phyloP scores from a whole-genome alignment of 1,139 yeast genomes.

The Geotrichum candidum region DNA sequence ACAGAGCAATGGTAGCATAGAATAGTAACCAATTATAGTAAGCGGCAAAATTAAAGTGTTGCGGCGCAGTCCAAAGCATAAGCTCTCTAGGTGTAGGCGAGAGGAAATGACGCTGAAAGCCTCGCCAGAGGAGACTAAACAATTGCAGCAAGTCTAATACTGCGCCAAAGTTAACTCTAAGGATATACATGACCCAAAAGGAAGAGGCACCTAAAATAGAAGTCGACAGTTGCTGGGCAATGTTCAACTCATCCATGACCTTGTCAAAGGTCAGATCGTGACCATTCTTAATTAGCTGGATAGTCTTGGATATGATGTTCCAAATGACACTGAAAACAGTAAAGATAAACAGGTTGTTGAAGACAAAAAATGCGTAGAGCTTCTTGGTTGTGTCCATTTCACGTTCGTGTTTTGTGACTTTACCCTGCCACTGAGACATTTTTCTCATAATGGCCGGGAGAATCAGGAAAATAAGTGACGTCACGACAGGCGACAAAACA shows the following conservation, averaged over 20 bases:
- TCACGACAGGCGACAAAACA: constrained; percentile 36
- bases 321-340: constrained; percentile 39
- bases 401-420: constrained; percentile 35
- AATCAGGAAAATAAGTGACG: constrained; percentile 34
- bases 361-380: constrained; percentile 37
- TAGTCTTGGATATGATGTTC: constrained; percentile 35
- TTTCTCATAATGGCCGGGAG: constrained; percentile 37
- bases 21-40: constrained; percentile 36
- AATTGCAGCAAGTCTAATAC: constrained; percentile 35
- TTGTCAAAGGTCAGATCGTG: constrained; percentile 24
- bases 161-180: constrained; percentile 34
- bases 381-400: constrained; percentile 38
- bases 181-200: constrained; percentile 40
- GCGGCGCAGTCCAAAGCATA: constrained; percentile 36
- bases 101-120: constrained; percentile 28
- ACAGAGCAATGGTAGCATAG: constrained; percentile 37
- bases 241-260: constrained; percentile 25
- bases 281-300: constrained; percentile 25
- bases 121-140: constrained; percentile 28
- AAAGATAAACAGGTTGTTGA: constrained; percentile 37
- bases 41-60: constrained; percentile 35
- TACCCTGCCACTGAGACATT: constrained; percentile 38
- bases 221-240: constrained; percentile 34
- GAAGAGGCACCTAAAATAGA: constrained; percentile 38
- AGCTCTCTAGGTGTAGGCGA: constrained; percentile 38